A percentile compares a stretch with the other conserved stretches of the same genome.
phyloP scores from a whole-genome alignment of 2,329 filamentous ascomycete genomes.

The Coniochaeta pulveracea region DNA sequence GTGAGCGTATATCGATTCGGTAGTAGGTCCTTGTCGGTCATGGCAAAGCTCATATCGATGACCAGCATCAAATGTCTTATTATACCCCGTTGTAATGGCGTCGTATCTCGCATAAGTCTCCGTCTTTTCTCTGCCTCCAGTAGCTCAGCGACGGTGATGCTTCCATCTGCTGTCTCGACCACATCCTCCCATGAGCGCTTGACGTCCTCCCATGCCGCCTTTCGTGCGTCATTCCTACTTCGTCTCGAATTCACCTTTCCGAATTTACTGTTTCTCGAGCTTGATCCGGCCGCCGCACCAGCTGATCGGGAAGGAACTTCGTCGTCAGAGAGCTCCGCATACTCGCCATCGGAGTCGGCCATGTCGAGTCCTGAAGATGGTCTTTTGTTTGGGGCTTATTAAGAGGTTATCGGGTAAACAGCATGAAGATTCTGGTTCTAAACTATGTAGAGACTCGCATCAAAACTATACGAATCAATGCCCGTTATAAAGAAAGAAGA shows the following conservation, averaged over 20 bases:
- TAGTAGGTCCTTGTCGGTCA: constrained; percentile 89
- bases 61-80: constrained; percentile 92
- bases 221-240: constrained; percentile 17
- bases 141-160: constrained; percentile 62
- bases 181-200: constrained; percentile 63
- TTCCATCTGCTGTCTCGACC: constrained; percentile 69
- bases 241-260: constrained; percentile 19
- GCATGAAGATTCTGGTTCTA: no score
- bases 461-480: no score
- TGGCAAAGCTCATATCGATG: constrained; percentile 84
- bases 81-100: constrained; percentile 88
- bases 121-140: constrained; percentile 72
- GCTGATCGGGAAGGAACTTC: constrained; percentile 24
- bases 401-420: background rate
- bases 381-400: background rate
- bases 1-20: constrained; percentile 78
- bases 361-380: constrained; percentile 29
- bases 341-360: constrained; percentile 66
- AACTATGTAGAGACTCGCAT: no score
- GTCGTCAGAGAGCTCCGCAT: constrained; percentile 54
- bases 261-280: no score
- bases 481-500: no score
- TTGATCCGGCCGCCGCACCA: background rate
- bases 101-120: constrained; percentile 83
- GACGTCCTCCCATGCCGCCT: constrained; percentile 52